Base-by-base conservation (phyloP, 495 filamentous ascomycete species). In the Baudoinia panamericana region DNA sequence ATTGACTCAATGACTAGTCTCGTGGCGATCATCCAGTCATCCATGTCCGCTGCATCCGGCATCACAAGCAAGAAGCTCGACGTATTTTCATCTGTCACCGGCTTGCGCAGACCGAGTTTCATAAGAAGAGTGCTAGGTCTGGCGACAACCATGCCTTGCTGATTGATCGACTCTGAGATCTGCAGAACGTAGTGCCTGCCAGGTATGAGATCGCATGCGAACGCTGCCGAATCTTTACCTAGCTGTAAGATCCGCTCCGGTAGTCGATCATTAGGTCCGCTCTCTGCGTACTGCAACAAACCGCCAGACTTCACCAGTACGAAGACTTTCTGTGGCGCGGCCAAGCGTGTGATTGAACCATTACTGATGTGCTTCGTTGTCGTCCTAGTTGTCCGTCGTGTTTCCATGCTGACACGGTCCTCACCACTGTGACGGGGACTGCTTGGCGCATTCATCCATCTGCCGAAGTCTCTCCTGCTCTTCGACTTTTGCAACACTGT, bases 171-270 rank as follows among this genome's bases (percentile, higher is more conserved):
- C 34, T 87, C 79, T n/a, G 80, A 84, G 11, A 96, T 72, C 52
- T 95, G 90, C 36, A 97, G 54, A 2, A 97, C 90, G 75, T 79
- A 94, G 49, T 88, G 90, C 45, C 78, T 80, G 18, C 90, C 90
- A 0, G 87, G 85, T 46, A 97, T 90, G 2, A 80, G 73, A 60
- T 97, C 90, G 50, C 78, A 93, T 0, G 82, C 90, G 64, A 93
- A 97, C 15, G 90, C 90, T 10, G 85, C 85, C 5, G 90, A 93
- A 13, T 84, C 73, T 43, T 79, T 80, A 1, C 80, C 81, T 19
- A 97, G 64, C 25, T 81, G 78, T 50, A 96, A 63, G 51, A 90
- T 71, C 61, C 82, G 87, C 61, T 97, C 90, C 0, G 90, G 90
- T 0, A 84, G 53, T 32, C 90, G 69, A 55, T 94, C 80, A 54